phyloP scores from a whole-genome alignment of 352 stramenopile genomes.

The Chrysophaeum taylorii region DNA sequence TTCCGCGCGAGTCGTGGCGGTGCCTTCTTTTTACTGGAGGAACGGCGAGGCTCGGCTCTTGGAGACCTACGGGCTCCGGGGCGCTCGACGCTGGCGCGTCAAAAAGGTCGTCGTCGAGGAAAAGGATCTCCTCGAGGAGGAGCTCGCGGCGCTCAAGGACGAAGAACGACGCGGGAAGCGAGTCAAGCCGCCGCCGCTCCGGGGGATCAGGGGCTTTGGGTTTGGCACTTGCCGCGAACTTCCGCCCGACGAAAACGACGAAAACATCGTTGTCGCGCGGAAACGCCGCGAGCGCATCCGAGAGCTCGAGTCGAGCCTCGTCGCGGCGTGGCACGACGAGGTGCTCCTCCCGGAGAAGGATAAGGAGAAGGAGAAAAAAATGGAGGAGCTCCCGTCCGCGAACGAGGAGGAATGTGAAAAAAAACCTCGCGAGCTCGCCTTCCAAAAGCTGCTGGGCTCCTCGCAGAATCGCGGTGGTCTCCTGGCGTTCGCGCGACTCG shows the following conservation, averaged over 20 bases:
- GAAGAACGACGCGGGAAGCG: not conserved
- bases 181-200: not conserved
- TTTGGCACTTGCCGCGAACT: not conserved
- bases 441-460: not conserved
- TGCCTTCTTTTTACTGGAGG: too few relatives aligned
- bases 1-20: too few relatives aligned
- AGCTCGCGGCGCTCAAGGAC: not conserved
- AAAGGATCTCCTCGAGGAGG: not conserved
- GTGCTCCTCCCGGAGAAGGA: too few relatives aligned
- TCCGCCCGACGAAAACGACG: too few relatives aligned
- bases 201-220: not conserved
- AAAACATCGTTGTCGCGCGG: too few relatives aligned
- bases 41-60: too few relatives aligned
- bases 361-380: not conserved
- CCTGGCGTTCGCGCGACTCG: not conserved
- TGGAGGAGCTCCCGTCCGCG: not conserved
- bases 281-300: too few relatives aligned
- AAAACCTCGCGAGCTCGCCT: not conserved
- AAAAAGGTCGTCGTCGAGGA: too few relatives aligned
- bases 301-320: too few relatives aligned
- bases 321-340: too few relatives aligned
- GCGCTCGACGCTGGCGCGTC: too few relatives aligned
- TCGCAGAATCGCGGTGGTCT: not conserved
- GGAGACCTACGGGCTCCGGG: too few relatives aligned
- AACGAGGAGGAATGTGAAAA: not conserved